phyloP scores from a whole-genome alignment of 352 stramenopile species.

The Phytopythium chamaehyphon region DNA sequence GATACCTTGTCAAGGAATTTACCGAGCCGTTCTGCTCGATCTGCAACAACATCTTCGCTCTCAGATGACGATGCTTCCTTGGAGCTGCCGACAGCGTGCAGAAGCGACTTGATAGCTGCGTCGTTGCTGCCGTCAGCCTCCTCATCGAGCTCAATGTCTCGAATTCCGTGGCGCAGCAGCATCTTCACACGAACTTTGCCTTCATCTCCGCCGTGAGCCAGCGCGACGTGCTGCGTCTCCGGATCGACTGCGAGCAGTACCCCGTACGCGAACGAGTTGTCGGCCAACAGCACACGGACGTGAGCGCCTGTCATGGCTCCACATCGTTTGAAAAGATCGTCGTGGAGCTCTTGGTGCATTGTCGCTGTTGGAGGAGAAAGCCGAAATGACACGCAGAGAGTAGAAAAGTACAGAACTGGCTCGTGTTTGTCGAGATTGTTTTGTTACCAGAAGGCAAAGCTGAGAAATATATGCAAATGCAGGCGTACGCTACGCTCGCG shows the following conservation, averaged over 20 bases:
- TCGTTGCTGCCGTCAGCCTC: constrained; percentile 8
- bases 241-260: constrained; percentile 58
- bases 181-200: constrained; percentile 26
- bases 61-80: neutral
- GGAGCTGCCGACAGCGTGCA: constrained; percentile 4
- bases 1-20: constrained; percentile 21
- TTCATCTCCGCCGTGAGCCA: constrained; percentile 16
- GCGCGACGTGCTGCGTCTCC: constrained; percentile 44
- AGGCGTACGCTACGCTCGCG: neutral
- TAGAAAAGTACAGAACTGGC: too few relatives aligned
- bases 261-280: constrained; percentile 29
- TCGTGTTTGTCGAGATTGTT: too few relatives aligned
- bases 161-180: constrained; percentile 26
- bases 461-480: too few relatives aligned
- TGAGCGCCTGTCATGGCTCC: constrained; percentile 24
- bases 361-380: too few relatives aligned
- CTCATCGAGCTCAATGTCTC: constrained; percentile 7
- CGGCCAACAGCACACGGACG: constrained; percentile 32
- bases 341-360: too few relatives aligned
- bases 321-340: constrained; percentile 17
- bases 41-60: constrained; percentile 3
- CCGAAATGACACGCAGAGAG: constrained; percentile 4
- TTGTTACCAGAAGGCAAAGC: too few relatives aligned
- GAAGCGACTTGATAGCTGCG: constrained; percentile 10
- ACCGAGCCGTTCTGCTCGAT: constrained; percentile 7